These are phyloP conservation scores for Macrophomina pseudophaseolina DNA, from an alignment of 2,329 filamentous ascomycete genomes.

Conservation along the genomic window DNA sequence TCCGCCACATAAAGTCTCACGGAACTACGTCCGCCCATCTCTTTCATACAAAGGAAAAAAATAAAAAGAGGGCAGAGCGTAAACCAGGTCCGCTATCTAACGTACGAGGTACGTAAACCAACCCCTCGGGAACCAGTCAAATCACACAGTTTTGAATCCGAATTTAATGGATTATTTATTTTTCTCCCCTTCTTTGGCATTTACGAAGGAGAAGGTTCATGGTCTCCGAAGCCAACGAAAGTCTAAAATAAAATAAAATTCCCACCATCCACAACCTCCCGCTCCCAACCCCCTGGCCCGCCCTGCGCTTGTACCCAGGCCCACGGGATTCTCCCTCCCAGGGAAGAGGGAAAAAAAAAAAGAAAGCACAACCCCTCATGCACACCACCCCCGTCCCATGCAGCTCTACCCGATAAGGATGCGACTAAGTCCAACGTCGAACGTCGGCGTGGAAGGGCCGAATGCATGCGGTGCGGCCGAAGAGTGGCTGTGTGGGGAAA, in stretches of 20 bases:
- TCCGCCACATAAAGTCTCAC: background rate
- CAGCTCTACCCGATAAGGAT: constrained; percentile 19
- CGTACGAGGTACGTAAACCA: too few relatives aligned
- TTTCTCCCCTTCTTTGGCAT: too few relatives aligned
- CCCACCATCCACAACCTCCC: too few relatives aligned
- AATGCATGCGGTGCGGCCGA: constrained; percentile 17
- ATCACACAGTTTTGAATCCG: too few relatives aligned
- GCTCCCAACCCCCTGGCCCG: background rate
- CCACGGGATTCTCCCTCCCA: background rate
- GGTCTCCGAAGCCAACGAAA: background rate
- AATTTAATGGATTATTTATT: too few relatives aligned
- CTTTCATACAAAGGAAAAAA: too few relatives aligned
- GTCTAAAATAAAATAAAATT: background rate
- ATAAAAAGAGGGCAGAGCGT: too few relatives aligned
- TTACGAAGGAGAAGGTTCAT: background rate
- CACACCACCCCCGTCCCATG: background rate
- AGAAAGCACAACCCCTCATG: background rate
- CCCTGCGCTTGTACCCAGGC: background rate
- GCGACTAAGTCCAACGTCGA: constrained; percentile 26
- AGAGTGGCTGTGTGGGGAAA: background rate
- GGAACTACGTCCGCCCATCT: background rate
- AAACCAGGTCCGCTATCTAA: too few relatives aligned
- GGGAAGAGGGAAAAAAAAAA: background rate
- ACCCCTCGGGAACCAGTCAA: too few relatives aligned
- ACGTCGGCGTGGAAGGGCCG: constrained; percentile 24